Conservation (phyloP, 2,329 filamentous ascomycete genomes). For the Epichloe sibirici region DNA sequence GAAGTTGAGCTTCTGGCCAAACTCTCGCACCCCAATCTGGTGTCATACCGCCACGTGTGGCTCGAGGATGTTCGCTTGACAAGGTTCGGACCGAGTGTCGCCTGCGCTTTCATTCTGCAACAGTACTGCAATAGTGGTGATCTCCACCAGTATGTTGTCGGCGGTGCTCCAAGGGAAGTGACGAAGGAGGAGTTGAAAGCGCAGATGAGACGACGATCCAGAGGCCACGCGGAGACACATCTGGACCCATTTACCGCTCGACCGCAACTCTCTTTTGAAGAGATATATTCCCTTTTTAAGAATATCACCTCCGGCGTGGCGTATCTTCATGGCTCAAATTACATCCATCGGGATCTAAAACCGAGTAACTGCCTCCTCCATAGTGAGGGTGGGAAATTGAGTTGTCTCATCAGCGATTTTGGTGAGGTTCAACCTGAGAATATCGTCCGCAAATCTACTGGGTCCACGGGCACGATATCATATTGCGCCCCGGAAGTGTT, state of each 20-base stretch:
- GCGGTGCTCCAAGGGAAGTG: slow-evolving; percentile 46
- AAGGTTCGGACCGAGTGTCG: slow-evolving; percentile 80
- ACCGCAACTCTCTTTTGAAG: slow-evolving; percentile 56
- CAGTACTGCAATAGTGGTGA: slow-evolving; percentile 96
- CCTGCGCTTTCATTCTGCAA: slow-evolving; percentile 92
- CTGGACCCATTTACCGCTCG: slow-evolving; percentile 30
- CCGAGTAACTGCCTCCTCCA: slow-evolving; percentile 92
- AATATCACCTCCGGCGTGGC: slow-evolving; percentile 88
- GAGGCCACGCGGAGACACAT: slow-evolving; percentile 57
- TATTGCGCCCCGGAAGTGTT: slow-evolving; percentile 96
- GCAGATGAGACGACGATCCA: slow-evolving; percentile 70
- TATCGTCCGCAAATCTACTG: slow-evolving; percentile 72
- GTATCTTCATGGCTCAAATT: slow-evolving; percentile 80
- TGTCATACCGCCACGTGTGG: slow-evolving; percentile 96
- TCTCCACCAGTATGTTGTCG: slow-evolving; percentile 75
- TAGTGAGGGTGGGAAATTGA: slow-evolving; percentile 54
- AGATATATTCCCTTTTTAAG: slow-evolving; percentile 93
- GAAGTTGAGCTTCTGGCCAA: slow-evolving; percentile 90
- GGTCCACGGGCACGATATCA: slow-evolving; percentile 89
- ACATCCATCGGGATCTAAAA: slow-evolving; percentile 93
- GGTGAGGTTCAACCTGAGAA: slow-evolving; percentile 88
- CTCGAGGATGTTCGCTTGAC: slow-evolving; percentile 77
- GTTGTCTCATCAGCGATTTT: slow-evolving; percentile 91
- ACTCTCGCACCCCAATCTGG: slow-evolving; percentile 85
- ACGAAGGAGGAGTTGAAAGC: slow-evolving; percentile 84